A percentile compares a stretch with the other conserved stretches of the same genome.
phyloP scores from a whole-genome alignment of 2,329 filamentous ascomycete species.

The Aspergillus tanneri region DNA sequence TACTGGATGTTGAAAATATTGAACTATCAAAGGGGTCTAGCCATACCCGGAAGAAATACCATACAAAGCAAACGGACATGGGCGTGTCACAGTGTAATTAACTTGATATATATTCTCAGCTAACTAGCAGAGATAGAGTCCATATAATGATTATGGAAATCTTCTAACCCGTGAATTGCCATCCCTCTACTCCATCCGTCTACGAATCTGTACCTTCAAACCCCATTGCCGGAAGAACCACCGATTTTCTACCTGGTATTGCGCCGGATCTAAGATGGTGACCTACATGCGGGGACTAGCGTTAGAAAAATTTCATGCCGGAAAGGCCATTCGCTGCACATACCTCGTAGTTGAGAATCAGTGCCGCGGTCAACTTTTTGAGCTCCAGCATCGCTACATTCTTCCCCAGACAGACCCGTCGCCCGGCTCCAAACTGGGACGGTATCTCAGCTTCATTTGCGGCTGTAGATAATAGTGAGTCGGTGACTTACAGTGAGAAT shows the following conservation, averaged over 20 bases:
- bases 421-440: slow-evolving; percentile 10
- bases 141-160: too few species aligned
- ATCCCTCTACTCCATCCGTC: too few species aligned
- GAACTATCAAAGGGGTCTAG: too few species aligned
- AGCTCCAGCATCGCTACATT: slow-evolving; percentile 14
- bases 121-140: too few species aligned
- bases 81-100: too few species aligned
- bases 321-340: too few species aligned
- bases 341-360: slow-evolving; percentile 4
- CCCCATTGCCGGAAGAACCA: neutral
- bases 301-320: too few species aligned
- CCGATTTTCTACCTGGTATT: neutral
- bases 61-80: too few species aligned
- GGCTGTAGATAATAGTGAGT: neutral
- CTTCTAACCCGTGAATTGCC: too few species aligned
- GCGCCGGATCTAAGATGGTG: neutral
- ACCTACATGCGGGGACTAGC: neutral
- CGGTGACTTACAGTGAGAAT: slow-evolving; percentile 7
- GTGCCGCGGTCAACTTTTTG: slow-evolving; percentile 8
- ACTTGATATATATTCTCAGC: too few species aligned
- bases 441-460: neutral
- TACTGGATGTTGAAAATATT: too few species aligned
- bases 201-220: neutral
- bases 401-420: slow-evolving; percentile 12
- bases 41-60: too few species aligned